Conservation (phyloP, 371 early-diverging fungal genomes). For the Smittium mucronatum region DNA sequence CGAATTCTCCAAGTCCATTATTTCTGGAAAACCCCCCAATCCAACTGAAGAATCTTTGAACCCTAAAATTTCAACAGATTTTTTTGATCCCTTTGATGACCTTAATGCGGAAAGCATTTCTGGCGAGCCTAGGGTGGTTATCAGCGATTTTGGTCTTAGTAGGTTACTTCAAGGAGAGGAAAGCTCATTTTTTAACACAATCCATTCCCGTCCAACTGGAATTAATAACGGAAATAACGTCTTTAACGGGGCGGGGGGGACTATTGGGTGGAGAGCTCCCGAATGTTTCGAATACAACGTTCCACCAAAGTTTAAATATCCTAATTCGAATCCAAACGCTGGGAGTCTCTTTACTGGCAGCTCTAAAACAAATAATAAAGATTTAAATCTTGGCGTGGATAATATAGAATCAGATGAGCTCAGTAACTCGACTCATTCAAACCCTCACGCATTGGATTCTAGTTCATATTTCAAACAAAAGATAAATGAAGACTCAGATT, state of each 20-base stretch:
- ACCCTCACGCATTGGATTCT: no score
- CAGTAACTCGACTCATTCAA: no score
- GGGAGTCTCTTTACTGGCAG: no score
- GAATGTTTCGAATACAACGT: slow-evolving; percentile 57
- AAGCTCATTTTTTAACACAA: slow-evolving; percentile 84
- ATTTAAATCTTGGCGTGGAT: no score
- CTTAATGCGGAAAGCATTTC: slow-evolving; percentile 15
- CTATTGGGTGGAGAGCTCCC: slow-evolving; percentile 94
- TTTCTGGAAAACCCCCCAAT: no score
- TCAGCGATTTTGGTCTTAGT: slow-evolving; percentile 96
- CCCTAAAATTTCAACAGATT: not conserved
- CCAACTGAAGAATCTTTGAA: not conserved
- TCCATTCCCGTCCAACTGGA: slow-evolving; percentile 14
- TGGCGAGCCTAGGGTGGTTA: slow-evolving; percentile 52
- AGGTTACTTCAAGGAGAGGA: slow-evolving; percentile 90
- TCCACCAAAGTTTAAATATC: no score
- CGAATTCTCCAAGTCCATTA: not conserved
- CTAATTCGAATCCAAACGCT: no score
- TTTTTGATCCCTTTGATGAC: slow-evolving; percentile 19
- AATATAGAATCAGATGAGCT: no score
- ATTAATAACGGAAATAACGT: slow-evolving; percentile 1
- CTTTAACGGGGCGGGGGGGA: slow-evolving; percentile 47
- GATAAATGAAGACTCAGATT: no score
- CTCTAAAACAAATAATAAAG: no score
- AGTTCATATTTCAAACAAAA: no score